Evolutionary conservation across 1,284 basidiomycete species (phyloP), one percentile per base, ranked within the genome.

Genomic region (Violaceomyces palustris): DNA sequence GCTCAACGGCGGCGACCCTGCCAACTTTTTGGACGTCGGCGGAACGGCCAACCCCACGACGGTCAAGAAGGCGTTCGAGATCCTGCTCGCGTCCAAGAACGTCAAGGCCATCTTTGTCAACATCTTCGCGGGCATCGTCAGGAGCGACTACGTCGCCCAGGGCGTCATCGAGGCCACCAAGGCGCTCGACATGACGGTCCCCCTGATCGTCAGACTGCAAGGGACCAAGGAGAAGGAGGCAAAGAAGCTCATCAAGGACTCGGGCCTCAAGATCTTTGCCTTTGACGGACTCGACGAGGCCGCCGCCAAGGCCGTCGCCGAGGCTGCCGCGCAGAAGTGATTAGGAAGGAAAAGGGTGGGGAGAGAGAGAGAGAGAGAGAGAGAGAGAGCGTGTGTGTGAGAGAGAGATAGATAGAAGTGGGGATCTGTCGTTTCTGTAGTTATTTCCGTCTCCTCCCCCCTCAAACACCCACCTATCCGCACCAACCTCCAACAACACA

Each of bases 71-170:
- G 94, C 94, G 3, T 99, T 99, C 69, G 91, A 97, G 77, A 87
- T 99, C 58, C 81, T 98, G 30, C 79, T 96, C 32, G 78, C 83
- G 48, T 90, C 96, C 68, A 83, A 85, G 56, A 86, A 89, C 72
- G 93, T 98, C 66, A 92, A 92, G 80, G 88, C 88, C 48, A 98
- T 99, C 73, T 97, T 98, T 77, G 94, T 99, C 77, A 99, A 99
- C 79, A 74, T 69, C 39, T 52, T 65, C 61, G 68, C 75, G 81
- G 85, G 85, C 73, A 98, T 96, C 78, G 98, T 99, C 90, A 85
- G 93, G 70, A 98, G 93, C 72, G 94, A 98, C 74, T 77, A 77
- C 30, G 76, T 77, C 46, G 75, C 75, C 8, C 74, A 76, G 77
- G 93, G 93, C 75, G 93, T 98, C 73, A 97, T 99, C 79, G 90